Percentiles rank a stretch among this genome's conserved stretches.
Conservation (phyloP, 148 eudicot species). For the Dysphania ambrosioides region DNA sequence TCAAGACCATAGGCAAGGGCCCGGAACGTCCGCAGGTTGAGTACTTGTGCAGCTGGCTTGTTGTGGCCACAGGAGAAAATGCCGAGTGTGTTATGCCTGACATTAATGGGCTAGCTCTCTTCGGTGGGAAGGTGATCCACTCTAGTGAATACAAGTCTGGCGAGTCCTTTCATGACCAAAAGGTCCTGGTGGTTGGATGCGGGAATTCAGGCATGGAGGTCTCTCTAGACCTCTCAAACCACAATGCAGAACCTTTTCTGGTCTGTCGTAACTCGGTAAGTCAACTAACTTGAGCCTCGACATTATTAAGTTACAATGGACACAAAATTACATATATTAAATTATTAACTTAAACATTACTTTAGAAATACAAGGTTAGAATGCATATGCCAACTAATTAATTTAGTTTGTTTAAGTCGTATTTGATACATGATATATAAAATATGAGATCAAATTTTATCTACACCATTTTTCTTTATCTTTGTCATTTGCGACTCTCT, state of each 20-base stretch:
- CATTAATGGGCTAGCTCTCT: conserved; percentile 55
- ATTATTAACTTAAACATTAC: too few species aligned
- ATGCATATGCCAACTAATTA: too few species aligned
- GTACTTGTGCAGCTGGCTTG: conserved; percentile 79
- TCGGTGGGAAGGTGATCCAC: conserved; percentile 67
- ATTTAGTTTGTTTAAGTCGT: too few species aligned
- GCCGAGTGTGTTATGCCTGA: conserved; percentile 79
- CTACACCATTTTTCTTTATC: too few species aligned
- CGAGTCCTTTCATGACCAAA: conserved; percentile 46
- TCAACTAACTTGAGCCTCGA: too few species aligned
- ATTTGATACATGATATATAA: too few species aligned
- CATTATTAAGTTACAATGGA: too few species aligned
- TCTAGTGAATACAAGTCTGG: conserved; percentile 80
- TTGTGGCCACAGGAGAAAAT: conserved; percentile 92
- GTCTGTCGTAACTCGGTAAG: conserved; percentile 87
- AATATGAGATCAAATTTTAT: too few species aligned
- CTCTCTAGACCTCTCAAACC: conserved; percentile 76
- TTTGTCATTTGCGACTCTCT: too few species aligned
- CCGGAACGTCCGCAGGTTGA: conserved; percentile 41
- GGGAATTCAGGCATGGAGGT: conserved; percentile 97
- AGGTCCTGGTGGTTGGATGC: conserved; percentile 82
- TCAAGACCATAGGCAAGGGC: conserved; percentile 34
- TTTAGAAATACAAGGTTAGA: too few species aligned
- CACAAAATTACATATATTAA: too few species aligned
- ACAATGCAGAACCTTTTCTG: conserved; percentile 65